Conservation (phyloP, 2,329 filamentous ascomycete species). For the Alternaria arbusti region DNA sequence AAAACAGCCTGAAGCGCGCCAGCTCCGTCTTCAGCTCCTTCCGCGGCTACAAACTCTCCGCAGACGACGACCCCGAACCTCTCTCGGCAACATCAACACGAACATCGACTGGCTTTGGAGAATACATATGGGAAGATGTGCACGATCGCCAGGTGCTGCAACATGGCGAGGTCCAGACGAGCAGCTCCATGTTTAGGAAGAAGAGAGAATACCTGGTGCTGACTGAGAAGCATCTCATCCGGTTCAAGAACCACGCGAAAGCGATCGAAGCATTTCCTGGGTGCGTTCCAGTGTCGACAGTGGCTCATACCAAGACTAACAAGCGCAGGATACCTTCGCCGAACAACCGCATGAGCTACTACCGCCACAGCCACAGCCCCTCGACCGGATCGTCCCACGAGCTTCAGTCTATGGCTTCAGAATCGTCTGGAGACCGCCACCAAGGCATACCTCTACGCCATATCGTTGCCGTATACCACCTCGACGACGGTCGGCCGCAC, state of each 20-base stretch:
- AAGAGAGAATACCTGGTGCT: constrained; percentile 75
- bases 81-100: constrained; percentile 59
- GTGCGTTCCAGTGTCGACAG: constrained; percentile 21
- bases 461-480: constrained; percentile 69
- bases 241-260: constrained; percentile 72
- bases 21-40: constrained; percentile 66
- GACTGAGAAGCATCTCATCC: constrained; percentile 70
- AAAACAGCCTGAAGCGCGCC: constrained; percentile 32
- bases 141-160: constrained; percentile 60
- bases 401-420: constrained; percentile 59
- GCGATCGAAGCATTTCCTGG: constrained; percentile 67
- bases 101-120: constrained; percentile 45
- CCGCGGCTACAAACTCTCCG: constrained; percentile 58
- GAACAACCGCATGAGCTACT: constrained; percentile 51
- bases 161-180: constrained; percentile 74
- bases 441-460: constrained; percentile 67
- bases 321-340: constrained; percentile 36
- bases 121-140: constrained; percentile 50
- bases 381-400: constrained; percentile 69
- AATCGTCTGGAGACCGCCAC: constrained; percentile 60
- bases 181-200: constrained; percentile 72
- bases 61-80: constrained; percentile 58
- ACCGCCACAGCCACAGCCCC: constrained; percentile 63
- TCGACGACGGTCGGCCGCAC: constrained; percentile 71
- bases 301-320: constrained; percentile 17